Evolutionary conservation across 2,329 filamentous ascomycete genomes (phyloP), one percentile per base, ranked within the genome.

Genomic region (Monosporascus sp.): DNA sequence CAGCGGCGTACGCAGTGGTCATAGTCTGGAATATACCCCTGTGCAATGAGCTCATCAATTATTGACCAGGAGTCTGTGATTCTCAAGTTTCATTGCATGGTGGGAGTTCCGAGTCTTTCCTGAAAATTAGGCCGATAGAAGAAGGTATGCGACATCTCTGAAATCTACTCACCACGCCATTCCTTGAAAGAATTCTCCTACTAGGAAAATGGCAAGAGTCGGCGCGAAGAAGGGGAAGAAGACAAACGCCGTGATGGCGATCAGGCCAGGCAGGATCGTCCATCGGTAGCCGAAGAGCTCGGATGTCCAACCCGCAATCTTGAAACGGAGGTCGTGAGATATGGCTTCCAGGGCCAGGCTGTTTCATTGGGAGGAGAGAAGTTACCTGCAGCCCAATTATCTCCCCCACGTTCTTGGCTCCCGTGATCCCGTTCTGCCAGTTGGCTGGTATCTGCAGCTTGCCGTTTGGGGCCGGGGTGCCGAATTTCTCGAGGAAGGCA

Each of bases 381-480:
- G 49, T 37, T 72, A 68, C 46, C 55, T 67, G 64, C n/a, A 77
- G 65, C 0, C 77, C 77, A 4, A 78, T 55, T n/a, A 80, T 75
- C 48, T 74, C 70, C 6, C 77, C 77, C 2, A 74, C 71, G 20
- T 71, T 66, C 0, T 71, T 72, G 6, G 71, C 76, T 35, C 75
- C 76, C 5, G 68, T 65, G 5, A 79, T 66, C 3, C 71, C 75
- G n/a, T 75, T 71, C 59, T 78, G 76, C 77, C 77, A 79, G 22
- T 69, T 64, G 2, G 73, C 72, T 6, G 71, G 65, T 46, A 79
- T 68, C 56, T 74, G 68, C 51, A 74, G 73, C 3, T 65, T 64
- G 8, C 69, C 71, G 49, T 73, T 63, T 1, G 60, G 56, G 11
- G 60, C 55, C 2, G 56, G 52, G 5, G 61, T 56, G 17, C 72